phyloP scores from a whole-genome alignment of 2,329 filamentous ascomycete genomes.

The Sporothrix euskadiensis region DNA sequence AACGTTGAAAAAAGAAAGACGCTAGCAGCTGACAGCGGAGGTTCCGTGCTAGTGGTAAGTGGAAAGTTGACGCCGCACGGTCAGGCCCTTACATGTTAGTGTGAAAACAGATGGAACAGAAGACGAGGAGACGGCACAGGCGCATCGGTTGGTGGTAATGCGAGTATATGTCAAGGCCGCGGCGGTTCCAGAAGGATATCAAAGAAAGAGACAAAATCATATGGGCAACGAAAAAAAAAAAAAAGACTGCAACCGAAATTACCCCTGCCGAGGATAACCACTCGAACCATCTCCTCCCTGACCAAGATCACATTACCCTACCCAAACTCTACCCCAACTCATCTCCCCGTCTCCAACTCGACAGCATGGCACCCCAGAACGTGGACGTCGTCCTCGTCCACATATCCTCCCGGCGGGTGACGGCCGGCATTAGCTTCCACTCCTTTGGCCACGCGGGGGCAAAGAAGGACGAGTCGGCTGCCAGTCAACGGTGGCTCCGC shows the following conservation, averaged over 20 bases:
- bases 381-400: background rate
- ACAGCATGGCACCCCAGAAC: background rate
- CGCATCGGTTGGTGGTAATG: background rate
- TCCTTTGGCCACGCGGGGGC: background rate
- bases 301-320: background rate
- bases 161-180: background rate
- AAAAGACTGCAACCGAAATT: background rate
- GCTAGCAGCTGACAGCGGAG: constrained; percentile 10
- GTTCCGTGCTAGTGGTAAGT: constrained; percentile 7
- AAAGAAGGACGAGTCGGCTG: background rate
- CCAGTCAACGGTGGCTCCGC: constrained; percentile 13
- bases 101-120: background rate
- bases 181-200: background rate
- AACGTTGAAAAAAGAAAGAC: background rate
- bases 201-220: background rate
- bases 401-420: constrained; percentile 17
- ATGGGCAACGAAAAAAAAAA: background rate
- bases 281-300: background rate
- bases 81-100: background rate
- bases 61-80: background rate
- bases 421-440: constrained; percentile 24
- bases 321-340: background rate
- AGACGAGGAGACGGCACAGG: background rate
- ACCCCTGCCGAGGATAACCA: background rate
- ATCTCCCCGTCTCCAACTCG: background rate